These are phyloP conservation scores for Sporothrix humicola DNA, from an alignment of 2,329 filamentous ascomycete species.

Conservation along the genomic window DNA sequence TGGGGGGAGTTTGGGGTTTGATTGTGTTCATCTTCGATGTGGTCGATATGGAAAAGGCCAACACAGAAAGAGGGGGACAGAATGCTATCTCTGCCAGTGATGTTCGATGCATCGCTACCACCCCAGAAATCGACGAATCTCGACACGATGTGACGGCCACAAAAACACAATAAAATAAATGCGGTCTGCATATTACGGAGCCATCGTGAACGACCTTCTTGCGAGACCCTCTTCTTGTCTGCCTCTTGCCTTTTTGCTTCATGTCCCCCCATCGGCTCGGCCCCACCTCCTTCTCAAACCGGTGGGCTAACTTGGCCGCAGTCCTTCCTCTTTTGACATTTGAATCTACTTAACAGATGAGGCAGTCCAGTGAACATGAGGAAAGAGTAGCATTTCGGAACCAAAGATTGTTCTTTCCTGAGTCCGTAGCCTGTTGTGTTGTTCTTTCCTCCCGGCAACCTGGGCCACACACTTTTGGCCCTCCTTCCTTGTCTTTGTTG, in stretches of 20 bases:
- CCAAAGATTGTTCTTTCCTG: constrained; percentile 18
- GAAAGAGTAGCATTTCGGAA: constrained; percentile 15
- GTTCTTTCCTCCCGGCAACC: background rate
- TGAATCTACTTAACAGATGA: background rate
- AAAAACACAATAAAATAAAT: background rate
- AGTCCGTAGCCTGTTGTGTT: background rate
- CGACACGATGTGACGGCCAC: background rate
- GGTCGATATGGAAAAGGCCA: background rate
- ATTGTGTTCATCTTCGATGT: constrained; percentile 9
- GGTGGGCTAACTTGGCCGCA: background rate
- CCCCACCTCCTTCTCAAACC: constrained; percentile 20
- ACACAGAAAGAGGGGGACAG: background rate
- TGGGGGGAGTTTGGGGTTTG: background rate
- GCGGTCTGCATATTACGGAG: background rate
- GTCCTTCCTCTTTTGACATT: constrained; percentile 21
- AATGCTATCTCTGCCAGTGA: background rate
- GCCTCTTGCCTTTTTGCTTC: too few species aligned
- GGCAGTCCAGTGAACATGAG: background rate
- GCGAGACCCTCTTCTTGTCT: background rate
- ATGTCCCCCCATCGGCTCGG: background rate
- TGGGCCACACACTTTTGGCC: background rate
- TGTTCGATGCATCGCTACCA: background rate
- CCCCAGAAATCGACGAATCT: background rate
- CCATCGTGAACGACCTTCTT: background rate
- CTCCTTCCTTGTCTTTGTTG: background rate